Percentiles rank a stretch among this genome's conserved stretches.
These are phyloP conservation scores for Trichoderma orchidacearum DNA, from an alignment of 495 filamentous ascomycete genomes.

Conservation along the genomic window DNA sequence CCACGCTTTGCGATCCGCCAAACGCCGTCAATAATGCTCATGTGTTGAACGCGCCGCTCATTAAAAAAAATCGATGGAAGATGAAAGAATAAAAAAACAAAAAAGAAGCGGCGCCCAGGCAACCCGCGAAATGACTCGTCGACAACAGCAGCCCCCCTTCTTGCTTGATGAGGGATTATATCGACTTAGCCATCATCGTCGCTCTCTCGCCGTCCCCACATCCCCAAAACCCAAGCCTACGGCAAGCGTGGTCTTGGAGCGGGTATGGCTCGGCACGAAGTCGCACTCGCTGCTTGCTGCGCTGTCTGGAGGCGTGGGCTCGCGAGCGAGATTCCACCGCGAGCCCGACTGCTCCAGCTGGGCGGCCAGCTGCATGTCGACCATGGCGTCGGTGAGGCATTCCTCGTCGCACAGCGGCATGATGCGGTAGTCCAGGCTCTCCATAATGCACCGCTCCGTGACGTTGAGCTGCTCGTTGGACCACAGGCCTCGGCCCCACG, in stretches of 20 bases:
- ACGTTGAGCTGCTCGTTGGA: slow-evolving; percentile 39
- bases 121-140: background rate
- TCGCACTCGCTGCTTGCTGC: background rate
- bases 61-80: background rate
- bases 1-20: background rate
- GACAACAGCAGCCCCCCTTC: background rate
- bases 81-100: background rate
- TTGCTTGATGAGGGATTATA: background rate
- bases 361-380: slow-evolving; percentile 41
- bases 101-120: background rate
- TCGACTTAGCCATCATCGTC: background rate
- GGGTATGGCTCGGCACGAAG: slow-evolving; percentile 2
- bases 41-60: background rate
- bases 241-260: background rate
- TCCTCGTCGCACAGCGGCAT: slow-evolving; percentile 32
- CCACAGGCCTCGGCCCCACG: slow-evolving; percentile 36
- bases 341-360: slow-evolving; percentile 9
- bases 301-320: slow-evolving; percentile 1
- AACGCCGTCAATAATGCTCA: background rate
- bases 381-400: slow-evolving; percentile 32
- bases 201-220: background rate
- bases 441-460: slow-evolving; percentile 39
- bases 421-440: slow-evolving; percentile 37
- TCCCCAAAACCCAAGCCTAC: background rate
- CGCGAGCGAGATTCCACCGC: background rate